Base-by-base conservation (phyloP, 257 asterid species). In the Capsicum pubescens region DNA sequence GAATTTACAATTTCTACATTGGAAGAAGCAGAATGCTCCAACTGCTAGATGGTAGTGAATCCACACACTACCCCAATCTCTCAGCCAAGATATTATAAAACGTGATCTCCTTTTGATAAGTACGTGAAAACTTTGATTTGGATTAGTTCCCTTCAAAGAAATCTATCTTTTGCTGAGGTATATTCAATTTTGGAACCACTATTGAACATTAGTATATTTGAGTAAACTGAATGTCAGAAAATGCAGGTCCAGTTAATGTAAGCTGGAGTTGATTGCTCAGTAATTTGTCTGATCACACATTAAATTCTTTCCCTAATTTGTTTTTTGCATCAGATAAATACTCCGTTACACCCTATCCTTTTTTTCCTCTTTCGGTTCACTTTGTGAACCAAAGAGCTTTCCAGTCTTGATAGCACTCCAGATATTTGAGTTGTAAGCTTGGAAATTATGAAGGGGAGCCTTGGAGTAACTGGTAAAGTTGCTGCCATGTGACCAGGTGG, bases 11-110 rank as follows among this genome's bases (percentile, higher is more conserved):
- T 0, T 72, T 72, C 42, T 72, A 19, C 56, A 6, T 19, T 72
- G 42, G 58, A 48, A 48, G 8, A 74, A 50, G 42, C 57, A 74
- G 80, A 74, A 74, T 44, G 42, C 60, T 74, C 60, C 44, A 74
- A 74, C 80, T 50, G 60, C 7, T 50, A 74, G 80, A 74, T 74
- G 60, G 80, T 74, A 74, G 44, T n/a, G 19, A 50, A 74, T 13
- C 80, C 60, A 74, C 80, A 48, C 7, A 6, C 60, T 50, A 21
- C 80, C 19, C 44, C 15, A 74, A 74, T 46, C 39, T 74, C 42
- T 5, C 44, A 12, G 80, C 80, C 61, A 74, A 74, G 39, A 50
- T 72, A 72, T 76, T 19, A 61, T 46, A 76, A 76, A 14, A 52
- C 26, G 46, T 52, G 81, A 52, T 52, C 46, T 44, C 10, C 15